These are phyloP conservation scores for Xylaria bambusicola DNA, from an alignment of 495 filamentous ascomycete genomes.

Conservation along the genomic window DNA sequence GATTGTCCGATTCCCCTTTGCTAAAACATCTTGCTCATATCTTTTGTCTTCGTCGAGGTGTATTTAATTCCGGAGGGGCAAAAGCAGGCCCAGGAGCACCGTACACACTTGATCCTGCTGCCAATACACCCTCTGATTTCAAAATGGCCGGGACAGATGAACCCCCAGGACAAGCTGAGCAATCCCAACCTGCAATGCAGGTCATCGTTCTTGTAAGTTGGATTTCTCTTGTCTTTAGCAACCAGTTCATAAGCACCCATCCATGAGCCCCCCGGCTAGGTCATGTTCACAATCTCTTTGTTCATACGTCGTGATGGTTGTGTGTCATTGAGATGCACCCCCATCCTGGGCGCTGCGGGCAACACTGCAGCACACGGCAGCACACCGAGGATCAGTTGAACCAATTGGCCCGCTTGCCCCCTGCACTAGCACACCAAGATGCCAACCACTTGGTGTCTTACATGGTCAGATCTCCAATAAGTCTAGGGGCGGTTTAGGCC, in stretches of 20 bases:
- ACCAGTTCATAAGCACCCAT: background rate
- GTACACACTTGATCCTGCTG: no score
- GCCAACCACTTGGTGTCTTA: slow-evolving; percentile 6
- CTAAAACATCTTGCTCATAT: background rate
- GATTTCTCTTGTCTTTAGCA: slow-evolving; percentile 4
- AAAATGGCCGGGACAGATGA: slow-evolving; percentile 5
- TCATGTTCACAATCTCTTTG: slow-evolving; percentile 9
- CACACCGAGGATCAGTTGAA: slow-evolving; percentile 11
- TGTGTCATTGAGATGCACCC: background rate
- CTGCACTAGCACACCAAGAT: background rate
- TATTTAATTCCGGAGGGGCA: background rate
- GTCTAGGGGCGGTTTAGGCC: no score
- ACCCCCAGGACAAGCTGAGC: background rate
- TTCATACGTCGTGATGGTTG: background rate
- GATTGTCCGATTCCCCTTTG: background rate
- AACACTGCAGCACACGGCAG: slow-evolving; percentile 13
- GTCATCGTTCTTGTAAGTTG: slow-evolving; percentile 77
- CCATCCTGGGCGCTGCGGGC: slow-evolving; percentile 3
- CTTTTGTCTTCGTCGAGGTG: background rate
- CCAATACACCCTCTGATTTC: no score
- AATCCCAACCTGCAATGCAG: slow-evolving; percentile 61
- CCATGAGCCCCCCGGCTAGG: background rate
- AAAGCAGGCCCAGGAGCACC: background rate
- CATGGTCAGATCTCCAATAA: background rate
- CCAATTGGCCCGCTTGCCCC: slow-evolving; percentile 4